Conservation (phyloP, 2,329 filamentous ascomycete genomes). For the Alternaria hordeiaustralica region DNA sequence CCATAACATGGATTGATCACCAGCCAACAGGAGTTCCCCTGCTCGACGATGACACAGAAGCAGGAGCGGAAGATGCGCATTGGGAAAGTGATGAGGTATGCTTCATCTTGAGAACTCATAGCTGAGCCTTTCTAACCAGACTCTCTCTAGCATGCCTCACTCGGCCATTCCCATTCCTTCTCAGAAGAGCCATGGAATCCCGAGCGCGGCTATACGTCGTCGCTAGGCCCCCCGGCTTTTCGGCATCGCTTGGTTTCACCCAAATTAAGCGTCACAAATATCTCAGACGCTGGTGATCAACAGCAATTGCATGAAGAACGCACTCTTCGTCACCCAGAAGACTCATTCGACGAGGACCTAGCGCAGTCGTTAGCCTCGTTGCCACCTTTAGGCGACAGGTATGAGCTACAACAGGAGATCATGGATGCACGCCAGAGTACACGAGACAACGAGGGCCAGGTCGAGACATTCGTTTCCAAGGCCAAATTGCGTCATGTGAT, state of each 20-base stretch:
- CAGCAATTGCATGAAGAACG: slow-evolving; percentile 6
- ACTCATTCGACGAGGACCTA: not conserved
- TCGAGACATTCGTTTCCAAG: not conserved
- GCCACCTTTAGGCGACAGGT: not conserved
- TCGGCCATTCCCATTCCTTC: not conserved
- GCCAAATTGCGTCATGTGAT: slow-evolving; percentile 3
- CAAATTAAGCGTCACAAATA: not conserved
- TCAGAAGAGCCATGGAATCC: not conserved
- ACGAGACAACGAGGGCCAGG: not conserved
- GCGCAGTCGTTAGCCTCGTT: not conserved
- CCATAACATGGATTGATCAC: not conserved
- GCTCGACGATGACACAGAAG: not conserved
- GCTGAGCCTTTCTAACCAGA: not conserved
- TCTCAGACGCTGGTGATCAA: slow-evolving; percentile 20
- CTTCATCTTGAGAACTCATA: not conserved
- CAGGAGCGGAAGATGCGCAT: not conserved
- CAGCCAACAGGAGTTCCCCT: not conserved
- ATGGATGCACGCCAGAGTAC: not conserved
- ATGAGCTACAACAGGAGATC: slow-evolving; percentile 11
- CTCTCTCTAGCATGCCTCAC: not conserved
- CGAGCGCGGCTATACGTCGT: not conserved
- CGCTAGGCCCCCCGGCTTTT: not conserved
- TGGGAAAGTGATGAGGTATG: not conserved
- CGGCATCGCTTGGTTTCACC: not conserved
- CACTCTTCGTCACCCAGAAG: not conserved